A percentile compares a stretch with the other conserved stretches of the same genome.
Evolutionary conservation across 2,329 filamentous ascomycete genomes (phyloP).

Genomic region (Sporothrix curviconia): DNA sequence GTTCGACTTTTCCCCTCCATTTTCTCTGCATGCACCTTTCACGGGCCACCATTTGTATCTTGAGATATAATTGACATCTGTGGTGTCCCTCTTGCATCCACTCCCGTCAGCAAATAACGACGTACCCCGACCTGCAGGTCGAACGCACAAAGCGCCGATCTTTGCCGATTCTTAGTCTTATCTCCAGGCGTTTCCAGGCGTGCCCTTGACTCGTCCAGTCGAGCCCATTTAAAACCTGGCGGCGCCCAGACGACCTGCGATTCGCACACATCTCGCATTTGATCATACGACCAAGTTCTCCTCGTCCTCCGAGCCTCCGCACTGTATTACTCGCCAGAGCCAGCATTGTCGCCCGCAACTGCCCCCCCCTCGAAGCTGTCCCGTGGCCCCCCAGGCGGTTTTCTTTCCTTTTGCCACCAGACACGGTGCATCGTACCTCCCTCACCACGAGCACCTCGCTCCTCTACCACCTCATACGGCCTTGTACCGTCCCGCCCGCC

Average conservation of each 20-base stretch:
- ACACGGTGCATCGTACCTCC: background rate
- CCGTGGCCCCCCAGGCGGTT: too few species aligned
- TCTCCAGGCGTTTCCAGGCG: background rate
- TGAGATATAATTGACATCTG: too few species aligned
- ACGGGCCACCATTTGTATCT: too few species aligned
- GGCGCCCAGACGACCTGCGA: background rate
- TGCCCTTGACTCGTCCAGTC: background rate
- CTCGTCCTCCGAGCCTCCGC: background rate
- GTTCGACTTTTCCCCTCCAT: too few species aligned
- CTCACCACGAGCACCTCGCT: background rate
- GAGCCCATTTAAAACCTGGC: background rate
- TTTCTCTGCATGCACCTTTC: too few species aligned
- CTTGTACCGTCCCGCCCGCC: background rate
- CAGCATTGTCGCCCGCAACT: background rate
- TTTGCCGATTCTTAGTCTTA: conserved; percentile 7
- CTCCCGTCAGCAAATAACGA: conserved; percentile 1
- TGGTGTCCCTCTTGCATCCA: background rate
- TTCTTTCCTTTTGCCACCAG: background rate
- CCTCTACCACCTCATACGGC: background rate
- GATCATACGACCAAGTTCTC: conserved; percentile 11
- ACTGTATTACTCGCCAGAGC: background rate
- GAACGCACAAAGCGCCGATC: background rate
- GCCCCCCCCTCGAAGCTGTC: background rate
- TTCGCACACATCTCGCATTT: conserved; percentile 1
- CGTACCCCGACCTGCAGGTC: background rate